phyloP scores from a whole-genome alignment of 2,329 filamentous ascomycete genomes.

The Delphinella strobiligena region DNA sequence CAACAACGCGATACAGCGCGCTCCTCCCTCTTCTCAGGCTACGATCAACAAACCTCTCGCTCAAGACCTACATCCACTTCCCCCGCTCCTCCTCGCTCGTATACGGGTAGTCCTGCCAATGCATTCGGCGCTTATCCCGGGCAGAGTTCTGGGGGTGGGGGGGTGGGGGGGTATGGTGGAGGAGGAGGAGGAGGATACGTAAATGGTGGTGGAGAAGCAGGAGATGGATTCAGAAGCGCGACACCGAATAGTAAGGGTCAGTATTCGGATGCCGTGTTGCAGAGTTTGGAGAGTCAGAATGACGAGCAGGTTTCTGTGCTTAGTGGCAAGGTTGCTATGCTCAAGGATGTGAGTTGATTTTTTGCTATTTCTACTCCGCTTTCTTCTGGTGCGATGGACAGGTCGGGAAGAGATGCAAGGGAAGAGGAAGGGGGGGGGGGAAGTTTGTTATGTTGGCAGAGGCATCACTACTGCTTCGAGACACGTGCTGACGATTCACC shows the following conservation, averaged over 20 bases:
- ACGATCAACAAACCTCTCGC: slow-evolving; percentile 19
- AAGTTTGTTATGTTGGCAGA: not conserved
- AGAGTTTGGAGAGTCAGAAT: slow-evolving; percentile 92
- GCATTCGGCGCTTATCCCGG: slow-evolving; percentile 20
- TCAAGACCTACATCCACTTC: slow-evolving; percentile 21
- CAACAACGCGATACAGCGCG: slow-evolving; percentile 24
- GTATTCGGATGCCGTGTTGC: slow-evolving; percentile 83
- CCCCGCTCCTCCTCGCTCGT: slow-evolving; percentile 14
- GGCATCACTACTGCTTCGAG: no score
- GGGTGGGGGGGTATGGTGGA: not conserved
- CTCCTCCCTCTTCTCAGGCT: slow-evolving; percentile 28
- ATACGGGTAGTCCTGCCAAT: slow-evolving; percentile 13
- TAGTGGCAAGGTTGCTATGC: slow-evolving; percentile 72
- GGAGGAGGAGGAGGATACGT: slow-evolving; percentile 10
- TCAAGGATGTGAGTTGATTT: slow-evolving; percentile 62
- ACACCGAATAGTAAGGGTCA: slow-evolving; percentile 57
- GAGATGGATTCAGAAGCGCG: slow-evolving; percentile 25
- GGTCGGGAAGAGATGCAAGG: not conserved
- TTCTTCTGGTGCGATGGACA: not conserved
- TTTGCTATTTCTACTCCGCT: not conserved
- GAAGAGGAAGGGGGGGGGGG: not conserved
- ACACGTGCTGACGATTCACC: not conserved
- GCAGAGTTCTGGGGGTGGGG: slow-evolving; percentile 2
- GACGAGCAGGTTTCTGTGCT: slow-evolving; percentile 84
- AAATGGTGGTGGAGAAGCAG: slow-evolving; percentile 13